Percentiles rank a stretch among this genome's conserved stretches.
phyloP scores from a whole-genome alignment of 768 basidiomycete genomes.

The Pleurotus salmoneostramineus region DNA sequence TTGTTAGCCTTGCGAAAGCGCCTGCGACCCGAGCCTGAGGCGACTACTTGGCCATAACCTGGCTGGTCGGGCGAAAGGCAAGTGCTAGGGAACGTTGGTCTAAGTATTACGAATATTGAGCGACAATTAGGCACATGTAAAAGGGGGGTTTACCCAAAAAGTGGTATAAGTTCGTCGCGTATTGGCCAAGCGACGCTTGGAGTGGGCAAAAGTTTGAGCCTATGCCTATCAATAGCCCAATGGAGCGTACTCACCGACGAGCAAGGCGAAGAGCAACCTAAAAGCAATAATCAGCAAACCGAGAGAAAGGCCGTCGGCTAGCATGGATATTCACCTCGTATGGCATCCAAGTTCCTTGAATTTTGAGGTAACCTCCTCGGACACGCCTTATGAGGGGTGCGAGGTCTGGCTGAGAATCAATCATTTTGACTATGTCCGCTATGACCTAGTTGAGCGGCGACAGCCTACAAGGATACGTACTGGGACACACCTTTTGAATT shows the following conservation, averaged over 20 bases:
- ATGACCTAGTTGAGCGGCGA: conserved; percentile 14
- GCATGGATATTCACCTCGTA: conserved; percentile 57
- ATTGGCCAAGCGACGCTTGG: conserved; percentile 84
- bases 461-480: conserved; percentile 6
- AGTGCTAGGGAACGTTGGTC: conserved; percentile 79
- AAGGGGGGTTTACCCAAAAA: conserved; percentile 63
- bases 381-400: conserved; percentile 80
- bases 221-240: conserved; percentile 13
- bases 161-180: conserved; percentile 79
- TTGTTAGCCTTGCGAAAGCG: conserved; percentile 52
- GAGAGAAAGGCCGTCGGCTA: conserved; percentile 7
- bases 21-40: conserved; percentile 55
- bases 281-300: conserved; percentile 6
- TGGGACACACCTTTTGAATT: conserved; percentile 73
- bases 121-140: conserved; percentile 8
- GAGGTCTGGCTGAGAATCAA: conserved; percentile 87
- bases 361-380: conserved; percentile 85
- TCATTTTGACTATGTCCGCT: conserved; percentile 93
- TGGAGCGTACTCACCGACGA: conserved; percentile 54
- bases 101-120: conserved; percentile 25
- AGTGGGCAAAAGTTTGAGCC: conserved; percentile 9
- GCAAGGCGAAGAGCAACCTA: conserved; percentile 79
- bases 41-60: conserved; percentile 82
- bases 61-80: conserved; percentile 84
- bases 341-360: conserved; percentile 94